Evolutionary conservation across 768 basidiomycete species (phyloP).

Genomic region (Suillus ampliporus): DNA sequence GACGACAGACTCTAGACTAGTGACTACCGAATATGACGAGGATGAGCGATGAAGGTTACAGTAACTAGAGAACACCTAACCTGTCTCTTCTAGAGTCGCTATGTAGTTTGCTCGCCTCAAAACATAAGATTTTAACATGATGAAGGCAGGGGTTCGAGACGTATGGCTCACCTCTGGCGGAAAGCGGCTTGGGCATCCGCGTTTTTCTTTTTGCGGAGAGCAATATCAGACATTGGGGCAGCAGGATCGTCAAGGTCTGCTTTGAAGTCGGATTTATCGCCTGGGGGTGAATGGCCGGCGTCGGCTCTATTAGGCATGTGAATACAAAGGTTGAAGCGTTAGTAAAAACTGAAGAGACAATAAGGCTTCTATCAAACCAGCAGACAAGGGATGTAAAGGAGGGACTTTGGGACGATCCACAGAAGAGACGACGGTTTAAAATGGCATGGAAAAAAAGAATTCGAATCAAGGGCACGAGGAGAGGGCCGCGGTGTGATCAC

Average conservation of each 20-base stretch:
- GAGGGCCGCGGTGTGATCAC: constrained; percentile 46
- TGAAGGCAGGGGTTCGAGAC: constrained; percentile 1
- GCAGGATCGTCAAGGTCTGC: constrained; percentile 40
- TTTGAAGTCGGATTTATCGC: constrained; percentile 43
- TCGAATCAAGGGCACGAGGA: constrained; percentile 74
- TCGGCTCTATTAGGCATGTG: constrained; percentile 41
- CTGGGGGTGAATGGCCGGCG: constrained; percentile 35
- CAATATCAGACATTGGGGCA: constrained; percentile 64
- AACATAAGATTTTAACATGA: constrained; percentile 18
- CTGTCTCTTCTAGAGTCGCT: constrained; percentile 85
- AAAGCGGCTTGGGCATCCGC: constrained; percentile 90
- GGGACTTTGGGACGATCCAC: constrained; percentile 28
- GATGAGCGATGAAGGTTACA: constrained; percentile 18
- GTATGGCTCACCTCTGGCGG: constrained; percentile 54
- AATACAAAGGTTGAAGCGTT: constrained; percentile 32
- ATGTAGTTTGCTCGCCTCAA: constrained; percentile 79
- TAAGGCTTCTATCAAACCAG: constrained; percentile 19
- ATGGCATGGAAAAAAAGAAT: constrained; percentile 68
- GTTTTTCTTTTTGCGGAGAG: constrained; percentile 86
- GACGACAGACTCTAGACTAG: constrained; percentile 84
- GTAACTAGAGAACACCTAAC: constrained; percentile 33
- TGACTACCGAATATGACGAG: constrained; percentile 52
- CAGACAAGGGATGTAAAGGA: constrained; percentile 19
- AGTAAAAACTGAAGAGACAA: constrained; percentile 43
- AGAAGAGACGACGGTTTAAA: constrained; percentile 48